Evolutionary conservation across 768 basidiomycete genomes (phyloP).

Genomic region (Boletus pseudo-olivaceus): DNA sequence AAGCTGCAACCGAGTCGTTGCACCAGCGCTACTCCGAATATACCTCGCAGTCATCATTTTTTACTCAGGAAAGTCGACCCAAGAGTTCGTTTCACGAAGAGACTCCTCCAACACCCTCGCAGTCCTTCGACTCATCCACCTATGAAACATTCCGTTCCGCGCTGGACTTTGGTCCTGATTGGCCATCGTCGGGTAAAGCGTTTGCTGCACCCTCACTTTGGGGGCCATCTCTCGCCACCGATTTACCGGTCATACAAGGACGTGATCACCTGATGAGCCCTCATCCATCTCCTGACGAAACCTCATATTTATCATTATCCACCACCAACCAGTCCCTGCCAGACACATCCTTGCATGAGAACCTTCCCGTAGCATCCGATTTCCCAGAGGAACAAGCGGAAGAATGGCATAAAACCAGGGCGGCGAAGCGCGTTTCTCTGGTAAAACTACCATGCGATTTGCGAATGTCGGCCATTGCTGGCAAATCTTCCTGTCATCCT

Average conservation of each 20-base stretch:
- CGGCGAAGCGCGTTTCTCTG: conserved; percentile 81
- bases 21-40: conserved; percentile 39
- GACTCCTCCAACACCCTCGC: conserved; percentile 8
- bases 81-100: conserved; percentile 14
- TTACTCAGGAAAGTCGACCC: conserved; percentile 26
- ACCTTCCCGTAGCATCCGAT: conserved; percentile 45
- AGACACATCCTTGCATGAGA: conserved; percentile 39
- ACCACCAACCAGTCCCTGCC: conserved; percentile 18
- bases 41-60: conserved; percentile 33
- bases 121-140: conserved; percentile 43
- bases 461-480: conserved; percentile 23
- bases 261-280: conserved; percentile 32
- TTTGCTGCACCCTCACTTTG: conserved; percentile 33
- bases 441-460: conserved; percentile 65
- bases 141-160: conserved; percentile 69
- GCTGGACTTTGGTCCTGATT: conserved; percentile 51
- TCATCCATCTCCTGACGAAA: conserved; percentile 29
- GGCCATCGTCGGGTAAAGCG: conserved; percentile 43
- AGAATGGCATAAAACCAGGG: conserved; percentile 82
- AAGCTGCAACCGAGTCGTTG: conserved; percentile 66
- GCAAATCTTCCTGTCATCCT: conserved; percentile 13
- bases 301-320: conserved; percentile 21
- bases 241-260: conserved; percentile 33
- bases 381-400: conserved; percentile 70
- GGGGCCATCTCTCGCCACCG: conserved; percentile 28